Percentiles rank a stretch among this genome's conserved stretches.
phyloP scores from a whole-genome alignment of 352 stramenopile genomes.

The Thalassiosira livingstoniorum region DNA sequence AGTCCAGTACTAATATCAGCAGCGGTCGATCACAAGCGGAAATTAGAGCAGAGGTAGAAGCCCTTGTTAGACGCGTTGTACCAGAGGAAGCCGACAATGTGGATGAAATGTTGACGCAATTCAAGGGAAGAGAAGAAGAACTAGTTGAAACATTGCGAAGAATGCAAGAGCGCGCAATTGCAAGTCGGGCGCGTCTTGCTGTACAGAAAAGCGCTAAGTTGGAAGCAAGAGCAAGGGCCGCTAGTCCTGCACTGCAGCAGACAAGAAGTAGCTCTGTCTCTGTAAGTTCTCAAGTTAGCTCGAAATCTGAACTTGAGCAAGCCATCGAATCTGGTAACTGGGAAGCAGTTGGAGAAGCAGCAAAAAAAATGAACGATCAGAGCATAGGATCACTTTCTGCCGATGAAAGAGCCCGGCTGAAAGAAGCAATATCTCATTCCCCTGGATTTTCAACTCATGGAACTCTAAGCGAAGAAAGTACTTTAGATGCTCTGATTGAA shows the following conservation, averaged over 20 bases:
- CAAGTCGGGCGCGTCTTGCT: slow-evolving; percentile 70
- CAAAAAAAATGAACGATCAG: slow-evolving; percentile 73
- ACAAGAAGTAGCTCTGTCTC: slow-evolving; percentile 22
- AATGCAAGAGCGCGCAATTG: slow-evolving; percentile 84
- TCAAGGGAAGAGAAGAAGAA: slow-evolving; percentile 85
- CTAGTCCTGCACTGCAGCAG: neutral
- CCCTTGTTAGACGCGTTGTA: slow-evolving; percentile 78
- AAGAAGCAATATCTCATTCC: slow-evolving; percentile 48
- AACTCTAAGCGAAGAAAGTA: slow-evolving; percentile 27
- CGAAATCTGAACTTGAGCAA: slow-evolving; percentile 65
- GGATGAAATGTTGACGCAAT: slow-evolving; percentile 86
- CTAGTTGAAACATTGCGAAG: slow-evolving; percentile 81
- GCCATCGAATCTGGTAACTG: slow-evolving; percentile 83
- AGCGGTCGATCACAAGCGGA: slow-evolving; percentile 65
- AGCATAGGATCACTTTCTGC: slow-evolving; percentile 52
- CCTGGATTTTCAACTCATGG: slow-evolving; percentile 27
- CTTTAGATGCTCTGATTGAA: slow-evolving; percentile 59
- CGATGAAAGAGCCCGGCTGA: slow-evolving; percentile 48
- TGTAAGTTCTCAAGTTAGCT: slow-evolving; percentile 55
- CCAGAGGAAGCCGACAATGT: slow-evolving; percentile 86
- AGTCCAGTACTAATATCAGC: slow-evolving; percentile 39
- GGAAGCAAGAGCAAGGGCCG: slow-evolving; percentile 60
- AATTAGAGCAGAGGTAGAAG: slow-evolving; percentile 78
- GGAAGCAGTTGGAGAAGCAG: slow-evolving; percentile 76
- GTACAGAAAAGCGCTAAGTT: slow-evolving; percentile 79